Percentiles rank a stretch among this genome's conserved stretches.
Conservation (phyloP, 2,329 filamentous ascomycete species). For the Venturia aucupariae region DNA sequence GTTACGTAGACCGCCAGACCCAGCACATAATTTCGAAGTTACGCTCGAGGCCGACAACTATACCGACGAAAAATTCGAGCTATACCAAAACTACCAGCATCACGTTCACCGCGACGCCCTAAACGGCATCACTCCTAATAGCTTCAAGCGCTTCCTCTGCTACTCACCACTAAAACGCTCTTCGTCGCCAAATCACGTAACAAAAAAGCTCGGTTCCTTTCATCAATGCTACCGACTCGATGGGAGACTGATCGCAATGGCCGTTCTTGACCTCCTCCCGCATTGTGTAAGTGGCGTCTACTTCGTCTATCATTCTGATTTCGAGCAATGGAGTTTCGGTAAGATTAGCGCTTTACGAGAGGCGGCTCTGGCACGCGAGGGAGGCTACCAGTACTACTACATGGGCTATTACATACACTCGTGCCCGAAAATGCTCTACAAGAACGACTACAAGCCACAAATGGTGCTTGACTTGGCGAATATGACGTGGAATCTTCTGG, state of each 20-base stretch:
- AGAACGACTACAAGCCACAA: constrained; percentile 68
- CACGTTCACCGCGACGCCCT: constrained; percentile 61
- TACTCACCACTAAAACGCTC: constrained; percentile 53
- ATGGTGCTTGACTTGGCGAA: constrained; percentile 45
- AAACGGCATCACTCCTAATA: constrained; percentile 46
- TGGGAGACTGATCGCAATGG: constrained; percentile 64
- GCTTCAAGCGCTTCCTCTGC: constrained; percentile 68
- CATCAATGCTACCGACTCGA: constrained; percentile 78
- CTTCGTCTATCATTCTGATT: constrained; percentile 70
- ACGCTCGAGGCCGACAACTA: constrained; percentile 62
- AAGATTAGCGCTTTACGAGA: constrained; percentile 69
- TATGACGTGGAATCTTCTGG: constrained; percentile 52
- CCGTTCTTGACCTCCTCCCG: constrained; percentile 67
- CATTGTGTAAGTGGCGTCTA: constrained; percentile 74
- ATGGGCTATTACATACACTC: constrained; percentile 76
- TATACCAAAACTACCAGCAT: constrained; percentile 69
- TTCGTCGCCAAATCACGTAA: constrained; percentile 14
- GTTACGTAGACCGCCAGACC: constrained; percentile 43
- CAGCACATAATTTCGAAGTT: constrained; percentile 59
- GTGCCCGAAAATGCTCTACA: constrained; percentile 78
- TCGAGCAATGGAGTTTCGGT: constrained; percentile 60
- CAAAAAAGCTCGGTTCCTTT: constrained; percentile 58
- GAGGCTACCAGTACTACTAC: constrained; percentile 68
- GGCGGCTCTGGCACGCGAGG: constrained; percentile 59
- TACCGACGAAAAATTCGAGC: constrained; percentile 63